Percentiles rank a stretch among this genome's conserved stretches.
These are phyloP conservation scores for Capsella rubella DNA, from an alignment of 441 rosid species.

Conservation along the genomic window DNA sequence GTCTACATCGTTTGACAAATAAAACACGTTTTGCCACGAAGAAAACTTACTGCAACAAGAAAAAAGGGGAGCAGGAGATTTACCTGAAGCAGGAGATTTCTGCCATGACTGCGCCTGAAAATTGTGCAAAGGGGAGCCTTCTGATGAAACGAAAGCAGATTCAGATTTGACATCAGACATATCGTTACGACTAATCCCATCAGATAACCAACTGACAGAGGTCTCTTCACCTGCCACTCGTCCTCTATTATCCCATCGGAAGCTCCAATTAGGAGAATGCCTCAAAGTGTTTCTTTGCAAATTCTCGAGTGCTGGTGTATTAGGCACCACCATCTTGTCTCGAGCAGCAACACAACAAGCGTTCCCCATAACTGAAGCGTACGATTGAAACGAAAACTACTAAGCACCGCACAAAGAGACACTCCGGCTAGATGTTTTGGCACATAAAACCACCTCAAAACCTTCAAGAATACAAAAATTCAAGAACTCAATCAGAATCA, in stretches of 20 bases:
- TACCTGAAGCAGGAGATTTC: constrained; percentile 80
- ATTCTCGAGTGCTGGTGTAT: constrained; percentile 63
- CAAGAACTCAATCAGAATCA: constrained; percentile 17
- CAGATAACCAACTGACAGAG: constrained; percentile 77
- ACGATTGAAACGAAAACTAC: background rate
- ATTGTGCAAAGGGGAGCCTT: constrained; percentile 74
- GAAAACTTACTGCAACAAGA: background rate
- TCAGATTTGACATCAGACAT: constrained; percentile 68
- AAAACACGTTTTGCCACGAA: constrained; percentile 1
- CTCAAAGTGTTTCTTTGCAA: constrained; percentile 77
- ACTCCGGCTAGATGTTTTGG: background rate
- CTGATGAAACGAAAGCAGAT: constrained; percentile 65
- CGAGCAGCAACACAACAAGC: constrained; percentile 93
- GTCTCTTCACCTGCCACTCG: constrained; percentile 97
- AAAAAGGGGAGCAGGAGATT: too few species aligned
- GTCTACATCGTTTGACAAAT: constrained; percentile 1
- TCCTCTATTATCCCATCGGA: constrained; percentile 92
- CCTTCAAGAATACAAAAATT: background rate
- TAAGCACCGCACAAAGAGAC: constrained; percentile 20
- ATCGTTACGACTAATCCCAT: constrained; percentile 60
- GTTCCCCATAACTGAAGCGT: constrained; percentile 68
- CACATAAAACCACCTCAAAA: constrained; percentile 12
- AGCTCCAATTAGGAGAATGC: constrained; percentile 92
- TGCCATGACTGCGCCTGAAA: constrained; percentile 61
- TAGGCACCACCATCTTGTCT: constrained; percentile 77